Evolutionary conservation across 208 protist genomes (phyloP), one percentile per base, ranked within the genome.

Genomic region (Acanthamoeba sp.): DNA sequence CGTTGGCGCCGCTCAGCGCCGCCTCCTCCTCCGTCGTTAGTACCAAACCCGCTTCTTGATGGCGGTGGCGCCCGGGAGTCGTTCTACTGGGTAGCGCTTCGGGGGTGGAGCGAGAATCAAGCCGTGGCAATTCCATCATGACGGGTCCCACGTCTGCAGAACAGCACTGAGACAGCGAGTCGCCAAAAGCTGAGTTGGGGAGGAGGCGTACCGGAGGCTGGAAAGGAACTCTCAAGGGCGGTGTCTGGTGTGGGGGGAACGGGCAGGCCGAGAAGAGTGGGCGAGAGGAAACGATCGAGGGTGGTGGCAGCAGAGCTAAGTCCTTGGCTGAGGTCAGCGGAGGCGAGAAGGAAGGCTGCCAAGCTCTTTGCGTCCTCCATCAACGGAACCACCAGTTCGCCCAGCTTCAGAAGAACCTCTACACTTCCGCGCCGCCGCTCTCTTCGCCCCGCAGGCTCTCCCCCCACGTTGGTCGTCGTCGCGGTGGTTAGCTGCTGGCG

Each of bases 321-420:
- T 12, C 34, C 29, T 18, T 34, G 66, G 36, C 66, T 52, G 5
- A 84, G 38, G 5, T 55, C 34, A 22, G 34, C 73, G 10, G 73
- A 29, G 40, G 73, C 36, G n/a, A 87, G n/a, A 1, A 87, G 14
- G 48, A 87, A 62, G 78, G 78, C 38, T 9, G 78, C 78, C 20
- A 87, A 34, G 24, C 48, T 59, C 48, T 38, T 87, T 42, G 78
- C 78, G 18, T 87, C 78, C 48, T 87, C 78, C 24, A 59, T 59
- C 0, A 87, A 27, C 0, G 78, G 78, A 40, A 34, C 29, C 34
- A 52, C 73, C 2, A 87, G 48, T n/a, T 87, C 78, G 29, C 78
- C 78, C 7, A 87, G 18, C 78, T 59, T 87, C 22, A 87, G 6
- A 27, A 87, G 18, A 22, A 87, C 78, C 78, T 87, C 78, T 22